Percentiles rank a stretch among this genome's conserved stretches.
Conservation (phyloP, 108 stramenopile genomes). For the Chaetoceros tenuissimus region DNA sequence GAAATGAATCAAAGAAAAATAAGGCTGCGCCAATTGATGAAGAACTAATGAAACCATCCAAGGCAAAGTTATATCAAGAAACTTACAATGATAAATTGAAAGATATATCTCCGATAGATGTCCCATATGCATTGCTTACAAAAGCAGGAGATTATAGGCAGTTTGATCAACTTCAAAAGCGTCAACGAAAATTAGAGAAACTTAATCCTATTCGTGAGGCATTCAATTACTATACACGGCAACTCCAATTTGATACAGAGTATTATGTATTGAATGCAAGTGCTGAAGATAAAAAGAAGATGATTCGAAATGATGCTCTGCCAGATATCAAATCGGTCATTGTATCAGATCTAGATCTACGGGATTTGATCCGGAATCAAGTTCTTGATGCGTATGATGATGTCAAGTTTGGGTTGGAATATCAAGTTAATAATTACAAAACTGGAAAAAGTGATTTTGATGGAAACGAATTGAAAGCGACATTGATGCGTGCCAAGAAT, state of each 20-base stretch:
- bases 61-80: not conserved
- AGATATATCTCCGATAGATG: not conserved
- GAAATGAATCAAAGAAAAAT: not conserved
- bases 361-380: slow-evolving; percentile 70
- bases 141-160: slow-evolving; percentile 32
- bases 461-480: slow-evolving; percentile 14
- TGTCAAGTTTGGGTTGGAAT: slow-evolving; percentile 45
- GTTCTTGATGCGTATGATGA: slow-evolving; percentile 51
- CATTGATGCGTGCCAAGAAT: slow-evolving; percentile 28
- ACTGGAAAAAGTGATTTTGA: slow-evolving; percentile 23
- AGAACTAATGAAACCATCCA: not conserved
- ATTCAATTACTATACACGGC: slow-evolving; percentile 41
- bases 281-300: slow-evolving; percentile 24
- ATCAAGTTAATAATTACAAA: slow-evolving; percentile 19
- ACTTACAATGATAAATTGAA: not conserved
- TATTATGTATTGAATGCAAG: slow-evolving; percentile 31
- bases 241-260: slow-evolving; percentile 14
- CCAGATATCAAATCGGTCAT: slow-evolving; percentile 58
- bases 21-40: not conserved
- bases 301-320: slow-evolving; percentile 48
- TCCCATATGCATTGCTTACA: not conserved
- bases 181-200: slow-evolving; percentile 27
- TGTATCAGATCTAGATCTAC: slow-evolving; percentile 60
- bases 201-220: slow-evolving; percentile 33
- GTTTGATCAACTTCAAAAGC: slow-evolving; percentile 31